Base-by-base conservation (phyloP, 2,329 filamentous ascomycete genomes). In the Aspergillus nomiae region DNA sequence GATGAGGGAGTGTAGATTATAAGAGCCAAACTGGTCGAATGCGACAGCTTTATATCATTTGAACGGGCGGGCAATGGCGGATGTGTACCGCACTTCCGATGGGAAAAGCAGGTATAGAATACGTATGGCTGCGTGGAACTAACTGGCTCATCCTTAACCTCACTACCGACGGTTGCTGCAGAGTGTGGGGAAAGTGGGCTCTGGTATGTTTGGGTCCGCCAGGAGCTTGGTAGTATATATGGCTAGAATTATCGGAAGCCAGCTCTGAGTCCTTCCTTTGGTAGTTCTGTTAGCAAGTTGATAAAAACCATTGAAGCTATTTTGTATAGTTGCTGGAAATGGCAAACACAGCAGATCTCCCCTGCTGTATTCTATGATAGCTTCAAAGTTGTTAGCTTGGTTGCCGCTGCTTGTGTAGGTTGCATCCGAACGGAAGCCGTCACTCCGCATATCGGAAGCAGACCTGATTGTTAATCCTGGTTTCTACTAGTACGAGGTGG, bases 61-160 rank as follows among this genome's bases (percentile, higher is more conserved):
- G 24, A 28, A 28, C 7, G 14, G 26, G 30, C 14, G 46, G 48
- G 26, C 21, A 8, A 50, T 24, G 36, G 43, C 30, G 43, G 43
- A 36, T 30, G 19, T 54, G 58, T 55, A 41, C 58, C 58, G 45
- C 24, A 60, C 50, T 60, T 60, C 58, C 50, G 58, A 55, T 30
- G 24, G n/a, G 19, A 50, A 28, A 28, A 6, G 21, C 21, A 48
- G 12, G 21, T 48, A 14, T 28, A n/a, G 38, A 45, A 14, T 50
- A 30, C 46, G 12, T 30, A 9, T 30, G 48, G 24, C n/a, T n/a
- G 24, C 16, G 30, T 34, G n/a, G 24, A 30, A 45, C 9, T 45
- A 30, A 45, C 9, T 45, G 24, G 43, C 21, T 5, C n/a, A 45
- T 45, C n/a, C n/a, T 45, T n/a, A 11, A 21, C 21, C 34, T 41